These are phyloP conservation scores for Populus simonii DNA, from an alignment of 345 rosid genomes.

Conservation along the genomic window DNA sequence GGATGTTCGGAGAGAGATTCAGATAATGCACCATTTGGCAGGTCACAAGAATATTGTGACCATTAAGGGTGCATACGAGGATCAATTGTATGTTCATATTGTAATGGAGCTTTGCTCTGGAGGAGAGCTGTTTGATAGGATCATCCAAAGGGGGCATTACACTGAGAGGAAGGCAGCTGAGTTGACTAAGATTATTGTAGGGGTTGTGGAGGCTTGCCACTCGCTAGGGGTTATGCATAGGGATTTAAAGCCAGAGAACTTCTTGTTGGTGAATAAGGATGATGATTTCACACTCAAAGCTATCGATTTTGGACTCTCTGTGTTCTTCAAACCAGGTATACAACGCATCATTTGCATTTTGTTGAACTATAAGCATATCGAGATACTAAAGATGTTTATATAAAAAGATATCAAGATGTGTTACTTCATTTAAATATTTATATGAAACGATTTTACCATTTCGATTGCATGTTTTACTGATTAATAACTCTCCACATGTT, in stretches of 20 bases:
- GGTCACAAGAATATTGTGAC: slow-evolving; percentile 92
- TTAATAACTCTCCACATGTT: not conserved
- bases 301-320: slow-evolving; percentile 96
- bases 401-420: not conserved
- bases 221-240: slow-evolving; percentile 99
- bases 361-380: not conserved
- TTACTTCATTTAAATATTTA: not conserved
- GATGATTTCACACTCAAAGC: slow-evolving; percentile 98
- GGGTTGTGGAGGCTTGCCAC: slow-evolving; percentile 95
- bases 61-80: slow-evolving; percentile 96
- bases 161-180: slow-evolving; percentile 96
- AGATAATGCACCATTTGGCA: slow-evolving; percentile 98
- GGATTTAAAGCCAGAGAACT: slow-evolving; percentile 97
- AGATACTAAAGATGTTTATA: not conserved
- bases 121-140: slow-evolving; percentile 93
- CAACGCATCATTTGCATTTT: not conserved
- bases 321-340: slow-evolving; percentile 93
- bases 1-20: slow-evolving; percentile 93
- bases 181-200: slow-evolving; percentile 82
- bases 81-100: slow-evolving; percentile 73
- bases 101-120: slow-evolving; percentile 98
- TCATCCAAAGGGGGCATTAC: slow-evolving; percentile 96
- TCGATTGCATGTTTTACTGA: not conserved
- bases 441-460: not conserved
- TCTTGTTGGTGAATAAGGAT: slow-evolving; percentile 93